phyloP scores from a whole-genome alignment of 768 basidiomycete species.

The Lenzites betulinus region DNA sequence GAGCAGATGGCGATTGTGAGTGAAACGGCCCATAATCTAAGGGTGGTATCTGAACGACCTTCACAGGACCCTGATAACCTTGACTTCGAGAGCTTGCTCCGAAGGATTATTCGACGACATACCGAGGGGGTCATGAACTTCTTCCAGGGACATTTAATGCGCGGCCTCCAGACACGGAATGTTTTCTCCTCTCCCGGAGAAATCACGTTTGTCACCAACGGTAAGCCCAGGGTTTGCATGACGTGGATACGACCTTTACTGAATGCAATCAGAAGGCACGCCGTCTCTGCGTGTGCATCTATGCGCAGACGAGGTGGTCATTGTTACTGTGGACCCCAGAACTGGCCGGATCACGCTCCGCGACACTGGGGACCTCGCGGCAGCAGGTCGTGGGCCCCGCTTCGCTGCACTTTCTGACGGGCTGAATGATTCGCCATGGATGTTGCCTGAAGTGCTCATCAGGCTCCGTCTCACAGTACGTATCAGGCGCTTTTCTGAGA shows the following conservation, averaged over 20 bases:
- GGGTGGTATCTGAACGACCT: constrained; percentile 1
- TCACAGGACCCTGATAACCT: constrained; percentile 63
- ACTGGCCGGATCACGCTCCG: constrained; percentile 78
- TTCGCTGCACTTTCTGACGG: constrained; percentile 59
- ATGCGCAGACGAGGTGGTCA: constrained; percentile 74
- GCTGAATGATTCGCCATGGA: constrained; percentile 69
- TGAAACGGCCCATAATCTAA: constrained; percentile 10
- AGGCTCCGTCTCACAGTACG: constrained; percentile 65
- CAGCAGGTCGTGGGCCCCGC: constrained; percentile 68
- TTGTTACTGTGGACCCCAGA: constrained; percentile 76
- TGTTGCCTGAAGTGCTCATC: constrained; percentile 58
- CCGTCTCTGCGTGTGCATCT: constrained; percentile 68
- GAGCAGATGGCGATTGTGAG: constrained; percentile 60
- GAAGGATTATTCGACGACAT: constrained; percentile 65
- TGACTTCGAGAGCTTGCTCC: constrained; percentile 73
- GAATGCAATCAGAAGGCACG: constrained; percentile 43
- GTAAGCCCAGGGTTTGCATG: constrained; percentile 36
- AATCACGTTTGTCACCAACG: constrained; percentile 55
- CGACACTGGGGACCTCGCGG: constrained; percentile 80
- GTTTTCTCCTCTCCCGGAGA: constrained; percentile 67
- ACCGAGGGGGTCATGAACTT: constrained; percentile 59
- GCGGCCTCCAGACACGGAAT: constrained; percentile 46
- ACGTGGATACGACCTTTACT: too few relatives aligned
- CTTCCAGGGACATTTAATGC: constrained; percentile 57
- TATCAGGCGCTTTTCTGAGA: not conserved